Percentiles rank a stretch among this genome's conserved stretches.
Evolutionary conservation across 345 rosid genomes (phyloP).

Genomic region (Brassica cretica): DNA sequence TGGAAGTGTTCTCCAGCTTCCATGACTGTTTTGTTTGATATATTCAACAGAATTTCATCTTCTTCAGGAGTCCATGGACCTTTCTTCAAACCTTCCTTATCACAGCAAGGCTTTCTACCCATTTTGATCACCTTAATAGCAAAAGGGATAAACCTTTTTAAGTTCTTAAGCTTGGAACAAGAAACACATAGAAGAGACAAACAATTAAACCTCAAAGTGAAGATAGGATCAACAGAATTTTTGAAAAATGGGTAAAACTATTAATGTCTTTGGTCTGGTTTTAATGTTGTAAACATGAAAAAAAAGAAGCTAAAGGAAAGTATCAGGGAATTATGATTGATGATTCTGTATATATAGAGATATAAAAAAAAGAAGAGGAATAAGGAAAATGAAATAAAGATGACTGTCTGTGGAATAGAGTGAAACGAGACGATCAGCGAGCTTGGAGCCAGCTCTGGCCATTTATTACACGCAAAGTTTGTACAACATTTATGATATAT

Average conservation of each 20-base stretch:
- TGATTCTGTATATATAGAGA: no score
- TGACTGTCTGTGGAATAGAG: slow-evolving; percentile 21
- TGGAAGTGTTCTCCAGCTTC: slow-evolving; percentile 95
- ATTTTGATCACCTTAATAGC: slow-evolving; percentile 28
- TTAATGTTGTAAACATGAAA: slow-evolving; percentile 32
- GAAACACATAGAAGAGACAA: slow-evolving; percentile 11
- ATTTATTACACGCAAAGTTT: slow-evolving; percentile 38
- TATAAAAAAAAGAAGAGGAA: background rate
- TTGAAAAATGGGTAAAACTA: background rate
- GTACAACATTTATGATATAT: slow-evolving; percentile 27
- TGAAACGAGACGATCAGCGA: slow-evolving; percentile 45
- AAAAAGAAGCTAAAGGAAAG: slow-evolving; percentile 20
- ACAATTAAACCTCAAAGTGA: slow-evolving; percentile 28
- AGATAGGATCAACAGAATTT: slow-evolving; percentile 30
- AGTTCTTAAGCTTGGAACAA: background rate
- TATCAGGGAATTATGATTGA: background rate
- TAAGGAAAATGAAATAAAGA: background rate
- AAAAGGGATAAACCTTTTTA: background rate
- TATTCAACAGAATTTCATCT: slow-evolving; percentile 74
- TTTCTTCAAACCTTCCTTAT: slow-evolving; percentile 79
- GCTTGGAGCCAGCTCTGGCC: slow-evolving; percentile 56
- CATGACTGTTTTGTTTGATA: slow-evolving; percentile 79
- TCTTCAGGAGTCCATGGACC: slow-evolving; percentile 98
- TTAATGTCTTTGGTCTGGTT: slow-evolving; percentile 42
- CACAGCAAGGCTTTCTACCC: slow-evolving; percentile 94